phyloP scores from a whole-genome alignment of 352 stramenopile genomes.

The Phytophthora sojae region DNA sequence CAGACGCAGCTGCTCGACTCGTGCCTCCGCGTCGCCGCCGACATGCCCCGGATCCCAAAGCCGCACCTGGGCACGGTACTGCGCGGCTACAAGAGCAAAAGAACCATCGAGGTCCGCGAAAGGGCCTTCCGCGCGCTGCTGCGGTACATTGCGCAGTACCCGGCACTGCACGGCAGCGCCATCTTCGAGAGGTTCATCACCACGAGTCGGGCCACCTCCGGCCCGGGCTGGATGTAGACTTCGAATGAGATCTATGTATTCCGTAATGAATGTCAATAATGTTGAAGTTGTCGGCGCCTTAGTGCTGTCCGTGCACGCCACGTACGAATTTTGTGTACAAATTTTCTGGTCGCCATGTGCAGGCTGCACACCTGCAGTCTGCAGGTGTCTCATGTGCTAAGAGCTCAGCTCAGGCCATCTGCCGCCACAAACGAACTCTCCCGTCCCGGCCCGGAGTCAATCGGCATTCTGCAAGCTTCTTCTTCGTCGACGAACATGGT shows the following conservation, averaged over 20 bases:
- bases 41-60: slow-evolving; percentile 41
- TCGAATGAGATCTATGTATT: background rate
- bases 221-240: slow-evolving; percentile 20
- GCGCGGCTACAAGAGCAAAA: slow-evolving; percentile 46
- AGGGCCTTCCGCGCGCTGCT: slow-evolving; percentile 51
- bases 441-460: slow-evolving; percentile 4
- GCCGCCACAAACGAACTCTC: slow-evolving; percentile 26
- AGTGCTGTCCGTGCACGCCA: background rate
- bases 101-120: slow-evolving; percentile 50
- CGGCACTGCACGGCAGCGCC: slow-evolving; percentile 40
- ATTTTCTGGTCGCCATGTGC: slow-evolving; percentile 31
- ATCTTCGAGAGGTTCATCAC: slow-evolving; percentile 57
- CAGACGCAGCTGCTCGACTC: slow-evolving; percentile 42
- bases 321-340: slow-evolving; percentile 13
- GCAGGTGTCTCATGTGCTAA: too few species aligned
- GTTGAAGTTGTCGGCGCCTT: slow-evolving; percentile 7
- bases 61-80: slow-evolving; percentile 44
- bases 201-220: slow-evolving; percentile 16
- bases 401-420: slow-evolving; percentile 6
- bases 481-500: slow-evolving; percentile 27
- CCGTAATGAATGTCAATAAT: background rate
- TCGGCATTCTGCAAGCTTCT: slow-evolving; percentile 17
- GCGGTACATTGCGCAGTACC: slow-evolving; percentile 46
- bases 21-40: slow-evolving; percentile 22
- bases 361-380: too few species aligned